Evolutionary conservation across 768 basidiomycete genomes (phyloP), one percentile per base, ranked within the genome.

Genomic region (Gelatoporia subvermispora): DNA sequence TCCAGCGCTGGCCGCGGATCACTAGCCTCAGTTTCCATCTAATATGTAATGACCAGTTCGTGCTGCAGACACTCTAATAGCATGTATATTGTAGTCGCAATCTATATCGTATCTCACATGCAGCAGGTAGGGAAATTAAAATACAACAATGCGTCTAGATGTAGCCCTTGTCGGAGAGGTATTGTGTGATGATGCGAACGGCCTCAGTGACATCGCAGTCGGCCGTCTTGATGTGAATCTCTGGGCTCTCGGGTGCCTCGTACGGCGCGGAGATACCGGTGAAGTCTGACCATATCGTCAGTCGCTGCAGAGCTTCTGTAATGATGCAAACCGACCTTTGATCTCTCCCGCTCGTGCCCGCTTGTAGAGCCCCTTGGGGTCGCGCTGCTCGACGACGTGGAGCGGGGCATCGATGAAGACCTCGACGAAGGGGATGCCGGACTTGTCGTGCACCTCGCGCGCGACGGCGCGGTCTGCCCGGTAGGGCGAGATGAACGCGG

Each of bases 401-500:
- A 99, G 76, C 5, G 95, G 92, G 0, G 93, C 95, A 68, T 98
- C 95, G 41, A 98, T 76, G 60, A 84, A 99, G 35, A 98, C 93
- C 70, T 99, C 96, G 51, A 99, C 64, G 68, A 99, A 98, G 35
- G 84, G 81, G 37, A 98, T 68, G 16, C 75, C 73, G 2, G 81
- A 74, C 43, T 80, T 74, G 41, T 80, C 76, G 67, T 99, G 95
- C 23, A 98, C 75, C 50, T 83, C 72, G 38, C 96, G 82, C 18
- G 90, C 96, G 41, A 85, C 65, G 11, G 79, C 75, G 28, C 96
- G 83, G 72, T 99, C 95, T 13, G 82, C 78, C 42, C 80, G 76
- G 69, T 98, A 97, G n/a, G 96, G 96, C 1, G 96, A 98, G 68
- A 99, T 99, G 72, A 99, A 99, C 11, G 96, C 94, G 16, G 96